Evolutionary conservation across 495 filamentous ascomycete species (phyloP).

Genomic region (Emericellopsis terricola): DNA sequence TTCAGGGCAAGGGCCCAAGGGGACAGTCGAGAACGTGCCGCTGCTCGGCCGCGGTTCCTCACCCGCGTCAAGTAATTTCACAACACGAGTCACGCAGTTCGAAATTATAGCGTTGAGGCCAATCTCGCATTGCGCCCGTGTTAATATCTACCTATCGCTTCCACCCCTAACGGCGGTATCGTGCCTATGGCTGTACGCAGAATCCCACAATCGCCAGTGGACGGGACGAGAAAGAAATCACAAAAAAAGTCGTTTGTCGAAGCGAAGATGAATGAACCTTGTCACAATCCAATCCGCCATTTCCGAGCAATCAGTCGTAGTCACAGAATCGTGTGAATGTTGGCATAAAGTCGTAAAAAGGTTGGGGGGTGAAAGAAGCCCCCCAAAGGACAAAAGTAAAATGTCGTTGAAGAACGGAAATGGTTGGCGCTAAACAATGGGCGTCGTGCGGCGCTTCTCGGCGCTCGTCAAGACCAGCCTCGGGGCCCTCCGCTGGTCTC

Average conservation of each 20-base stretch:
- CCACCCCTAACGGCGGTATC: no score
- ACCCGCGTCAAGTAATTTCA: not conserved
- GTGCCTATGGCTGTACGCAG: no score
- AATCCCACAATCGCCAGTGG: not conserved
- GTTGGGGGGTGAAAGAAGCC: no score
- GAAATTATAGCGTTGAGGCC: no score
- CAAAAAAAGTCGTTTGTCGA: not conserved
- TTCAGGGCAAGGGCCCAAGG: not conserved
- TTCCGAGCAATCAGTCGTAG: constrained; percentile 1
- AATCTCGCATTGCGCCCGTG: no score
- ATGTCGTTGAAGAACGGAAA: not conserved
- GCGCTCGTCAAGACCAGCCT: constrained; percentile 76
- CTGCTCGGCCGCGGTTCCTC: no score
- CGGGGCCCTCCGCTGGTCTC: constrained; percentile 60
- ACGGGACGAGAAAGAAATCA: not conserved
- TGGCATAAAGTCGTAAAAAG: constrained; percentile 3
- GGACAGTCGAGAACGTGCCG: no score
- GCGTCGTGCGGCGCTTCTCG: constrained; percentile 59
- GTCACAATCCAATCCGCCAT: constrained; percentile 2
- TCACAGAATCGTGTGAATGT: constrained; percentile 2
- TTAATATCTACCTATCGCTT: no score
- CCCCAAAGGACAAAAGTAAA: not conserved
- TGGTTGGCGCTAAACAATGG: not conserved
- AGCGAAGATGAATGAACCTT: not conserved
- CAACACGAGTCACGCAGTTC: not conserved